Conservation (phyloP, 2,329 filamentous ascomycete species). For the Xylariaceae sp. region DNA sequence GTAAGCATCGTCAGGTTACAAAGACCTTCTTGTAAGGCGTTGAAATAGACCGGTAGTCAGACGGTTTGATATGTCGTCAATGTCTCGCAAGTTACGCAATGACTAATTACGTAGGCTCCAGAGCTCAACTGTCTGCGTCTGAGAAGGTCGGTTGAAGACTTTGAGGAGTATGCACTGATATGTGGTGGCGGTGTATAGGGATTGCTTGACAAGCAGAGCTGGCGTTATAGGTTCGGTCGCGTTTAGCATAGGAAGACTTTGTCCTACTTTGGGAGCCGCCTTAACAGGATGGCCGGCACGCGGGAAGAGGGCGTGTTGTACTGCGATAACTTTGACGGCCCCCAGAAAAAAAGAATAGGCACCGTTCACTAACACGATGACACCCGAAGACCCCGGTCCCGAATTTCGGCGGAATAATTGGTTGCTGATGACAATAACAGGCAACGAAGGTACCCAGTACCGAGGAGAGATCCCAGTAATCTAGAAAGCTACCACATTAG, state of each 20-base stretch:
- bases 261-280: slow-evolving; percentile 12
- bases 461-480: slow-evolving; percentile 6
- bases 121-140: slow-evolving; percentile 6
- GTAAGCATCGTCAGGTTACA: slow-evolving; percentile 16
- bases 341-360: not conserved
- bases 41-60: not conserved
- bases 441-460: slow-evolving; percentile 12
- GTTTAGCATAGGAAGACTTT: slow-evolving; percentile 9
- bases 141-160: slow-evolving; percentile 5
- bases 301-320: slow-evolving; percentile 8
- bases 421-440: slow-evolving; percentile 9
- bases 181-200: slow-evolving; percentile 12
- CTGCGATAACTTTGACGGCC: slow-evolving; percentile 17
- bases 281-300: slow-evolving; percentile 10
- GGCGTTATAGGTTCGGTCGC: slow-evolving; percentile 13
- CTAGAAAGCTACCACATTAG: slow-evolving; percentile 14
- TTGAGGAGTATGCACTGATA: slow-evolving; percentile 10
- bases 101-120: slow-evolving; percentile 5
- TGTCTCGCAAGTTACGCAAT: slow-evolving; percentile 4
- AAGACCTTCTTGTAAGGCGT: slow-evolving; percentile 3
- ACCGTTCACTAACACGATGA: slow-evolving; percentile 11
- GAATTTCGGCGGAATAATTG: slow-evolving; percentile 12
- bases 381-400: slow-evolving; percentile 12
- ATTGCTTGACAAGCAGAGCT: slow-evolving; percentile 9
- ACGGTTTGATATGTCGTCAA: slow-evolving; percentile 6